These are phyloP conservation scores for Niebla homalea DNA, from an alignment of 495 filamentous ascomycete species.

Conservation along the genomic window DNA sequence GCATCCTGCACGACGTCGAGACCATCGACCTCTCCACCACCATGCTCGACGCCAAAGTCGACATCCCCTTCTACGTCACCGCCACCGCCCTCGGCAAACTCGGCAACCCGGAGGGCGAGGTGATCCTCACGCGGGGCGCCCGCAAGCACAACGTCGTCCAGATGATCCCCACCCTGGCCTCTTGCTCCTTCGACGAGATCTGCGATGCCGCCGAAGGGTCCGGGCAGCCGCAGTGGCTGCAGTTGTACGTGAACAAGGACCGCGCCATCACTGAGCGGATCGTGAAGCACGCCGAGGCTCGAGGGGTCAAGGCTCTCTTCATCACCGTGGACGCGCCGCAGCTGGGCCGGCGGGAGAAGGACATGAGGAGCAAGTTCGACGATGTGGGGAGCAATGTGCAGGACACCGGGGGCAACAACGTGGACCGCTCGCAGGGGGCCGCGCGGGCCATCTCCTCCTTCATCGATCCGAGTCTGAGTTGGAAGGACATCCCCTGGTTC, in stretches of 20 bases:
- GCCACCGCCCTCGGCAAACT: constrained; percentile 88
- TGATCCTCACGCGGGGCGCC: constrained; percentile 74
- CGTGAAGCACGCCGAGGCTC: constrained; percentile 76
- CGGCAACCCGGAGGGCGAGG: constrained; percentile 78
- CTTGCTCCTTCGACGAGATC: constrained; percentile 95
- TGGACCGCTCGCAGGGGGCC: constrained; percentile 81
- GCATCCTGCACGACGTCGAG: constrained; percentile 73
- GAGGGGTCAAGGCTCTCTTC: constrained; percentile 92
- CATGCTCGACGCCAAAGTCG: constrained; percentile 76
- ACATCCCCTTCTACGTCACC: constrained; percentile 83
- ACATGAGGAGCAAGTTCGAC: constrained; percentile 86
- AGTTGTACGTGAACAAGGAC: constrained; percentile 98
- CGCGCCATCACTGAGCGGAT: constrained; percentile 81
- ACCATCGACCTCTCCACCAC: constrained; percentile 73
- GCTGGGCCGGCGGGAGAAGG: constrained; percentile 85
- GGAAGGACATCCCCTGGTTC: constrained; percentile 96
- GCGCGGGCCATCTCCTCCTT: constrained; percentile 87
- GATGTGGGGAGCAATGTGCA: constrained; percentile 82
- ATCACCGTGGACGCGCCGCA: constrained; percentile 98
- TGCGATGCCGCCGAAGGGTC: constrained; percentile 59
- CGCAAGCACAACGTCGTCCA: constrained; percentile 78
- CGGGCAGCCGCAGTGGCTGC: constrained; percentile 88
- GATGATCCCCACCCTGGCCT: constrained; percentile 97
- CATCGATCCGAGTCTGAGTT: constrained; percentile 81
- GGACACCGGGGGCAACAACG: constrained; percentile 38